Base-by-base conservation (phyloP, 805 yeast species). In the Grigorovia jiainica region DNA sequence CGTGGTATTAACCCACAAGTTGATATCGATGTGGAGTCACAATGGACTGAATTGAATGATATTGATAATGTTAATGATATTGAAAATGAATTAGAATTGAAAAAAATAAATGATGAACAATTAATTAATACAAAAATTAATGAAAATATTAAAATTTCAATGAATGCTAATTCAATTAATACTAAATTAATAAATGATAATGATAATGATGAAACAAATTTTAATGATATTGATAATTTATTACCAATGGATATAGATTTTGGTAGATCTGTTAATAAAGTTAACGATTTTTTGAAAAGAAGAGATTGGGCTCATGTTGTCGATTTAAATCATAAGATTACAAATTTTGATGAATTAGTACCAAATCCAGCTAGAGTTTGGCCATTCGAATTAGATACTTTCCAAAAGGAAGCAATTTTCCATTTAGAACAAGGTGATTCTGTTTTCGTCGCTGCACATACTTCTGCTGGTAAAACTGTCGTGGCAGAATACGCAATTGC, bases 401-500 rank as follows among this genome's bases (percentile, higher is more conserved):
- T 92, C 64, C 99, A 92, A 60, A 87, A 92, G 57, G 97, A 92
- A 64, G 98, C 99, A 0, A 83, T 92, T 0, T 92, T 84, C 57
- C 97, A 89, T 62, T 68, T 92, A 46, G 99, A 92, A 57, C 95
- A 87, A 61, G 97, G 97, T 31, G 98, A 92, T 57, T 90, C 97
- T 7, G 99, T 92, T 3, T 92, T 92, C 64, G 95, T 92, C 3
- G 97, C 97, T 3, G 99, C 99, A 0, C 98, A 90, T 61, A 90
- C 98, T 0, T 90, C 97, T 3, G 98, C 98, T 0, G 98, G 98
- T 64, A 90, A 90, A 57, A 90, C 98, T 0, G 98, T 90, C 3
- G 95, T 92, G 20, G 98, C 98, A 0, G 98, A 90, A 59, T 90
- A 90, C 58, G 97, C 97, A 3, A 92, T 90, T 61, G 95, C 97